Base-by-base conservation (phyloP, 1,284 basidiomycete genomes). In the Kalmanozyma brasiliensis region DNA sequence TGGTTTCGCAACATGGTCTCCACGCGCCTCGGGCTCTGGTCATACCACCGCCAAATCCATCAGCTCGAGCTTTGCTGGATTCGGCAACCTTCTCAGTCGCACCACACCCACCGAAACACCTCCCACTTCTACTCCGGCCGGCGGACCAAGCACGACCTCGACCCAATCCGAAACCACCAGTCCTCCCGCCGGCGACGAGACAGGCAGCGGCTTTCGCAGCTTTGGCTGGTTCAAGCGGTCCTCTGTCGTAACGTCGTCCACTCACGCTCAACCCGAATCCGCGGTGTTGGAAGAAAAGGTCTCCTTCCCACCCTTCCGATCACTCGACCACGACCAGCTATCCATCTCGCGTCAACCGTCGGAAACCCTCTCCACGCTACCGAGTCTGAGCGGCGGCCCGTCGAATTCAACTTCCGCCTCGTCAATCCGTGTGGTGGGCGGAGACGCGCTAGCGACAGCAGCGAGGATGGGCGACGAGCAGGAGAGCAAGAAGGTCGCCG, bases 271-370 rank as follows among this genome's bases (percentile, higher is more conserved):
- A 23, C 19, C 45, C 4, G 44, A 43, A 22, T 6, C 49, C 0
- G 14, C 20, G n/a, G n/a, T n/a, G 32, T 43, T 71, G 14, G 59
- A 71, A 33, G 67, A 73, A 41, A 69, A 53, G 48, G 61, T 69
- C 17, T 34, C 67, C 20, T 67, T 59, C 3, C 69, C 69, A 7
- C 69, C 69, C 11, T 72, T 72, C 57, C 59, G 64, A 16, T 73
- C 66, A 19, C 55, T 73, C n/a, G 71, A 69, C 45, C 63, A 70
- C 56, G 71, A 70, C 43, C 66, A 69, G 32, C 47, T 68, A 13
- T 61, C 60, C 23, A 73, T 70, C 43, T 44, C 56, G 4, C 62
- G 62, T 14, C 62, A 65, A 29, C 26, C 26, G 26, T 29, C 26
- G 40, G 35, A 23, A 29, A 46, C 62, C 38, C 46, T 55, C 33